Conservation (phyloP, 2,329 filamentous ascomycete species). For the Claviceps pazoutovae region DNA sequence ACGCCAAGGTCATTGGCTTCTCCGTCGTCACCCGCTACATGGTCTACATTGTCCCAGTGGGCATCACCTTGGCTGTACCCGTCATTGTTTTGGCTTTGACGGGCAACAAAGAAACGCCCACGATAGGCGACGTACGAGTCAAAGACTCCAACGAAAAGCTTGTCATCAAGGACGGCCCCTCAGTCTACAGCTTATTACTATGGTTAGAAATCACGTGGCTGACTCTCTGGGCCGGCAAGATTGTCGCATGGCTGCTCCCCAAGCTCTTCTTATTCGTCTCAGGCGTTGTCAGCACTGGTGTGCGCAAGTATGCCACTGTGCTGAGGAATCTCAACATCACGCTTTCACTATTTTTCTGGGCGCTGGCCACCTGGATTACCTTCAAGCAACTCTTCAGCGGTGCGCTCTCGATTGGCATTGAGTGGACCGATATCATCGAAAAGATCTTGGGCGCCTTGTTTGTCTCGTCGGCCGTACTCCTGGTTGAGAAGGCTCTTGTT, state of each 20-base stretch:
- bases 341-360: constrained; percentile 56
- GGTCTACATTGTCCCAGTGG: constrained; percentile 53
- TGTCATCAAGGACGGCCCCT: constrained; percentile 22
- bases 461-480: constrained; percentile 54
- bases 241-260: constrained; percentile 47
- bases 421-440: constrained; percentile 45
- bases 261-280: constrained; percentile 53
- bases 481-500: constrained; percentile 65
- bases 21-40: constrained; percentile 52
- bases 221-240: constrained; percentile 52
- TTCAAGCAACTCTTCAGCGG: constrained; percentile 41
- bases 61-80: constrained; percentile 45
- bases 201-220: constrained; percentile 60
- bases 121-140: constrained; percentile 19
- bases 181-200: constrained; percentile 48
- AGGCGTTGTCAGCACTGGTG: constrained; percentile 55
- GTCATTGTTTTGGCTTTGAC: constrained; percentile 40
- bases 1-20: constrained; percentile 49
- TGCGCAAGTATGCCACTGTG: constrained; percentile 55
- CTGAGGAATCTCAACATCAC: constrained; percentile 51
- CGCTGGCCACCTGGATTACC: constrained; percentile 45
- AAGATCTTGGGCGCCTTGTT: constrained; percentile 54
- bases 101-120: constrained; percentile 23
- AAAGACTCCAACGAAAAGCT: constrained; percentile 7
- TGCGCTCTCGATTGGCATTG: constrained; percentile 19